phyloP scores from a whole-genome alignment of 169 alveolate genomes.

The Blepharisma undulans region DNA sequence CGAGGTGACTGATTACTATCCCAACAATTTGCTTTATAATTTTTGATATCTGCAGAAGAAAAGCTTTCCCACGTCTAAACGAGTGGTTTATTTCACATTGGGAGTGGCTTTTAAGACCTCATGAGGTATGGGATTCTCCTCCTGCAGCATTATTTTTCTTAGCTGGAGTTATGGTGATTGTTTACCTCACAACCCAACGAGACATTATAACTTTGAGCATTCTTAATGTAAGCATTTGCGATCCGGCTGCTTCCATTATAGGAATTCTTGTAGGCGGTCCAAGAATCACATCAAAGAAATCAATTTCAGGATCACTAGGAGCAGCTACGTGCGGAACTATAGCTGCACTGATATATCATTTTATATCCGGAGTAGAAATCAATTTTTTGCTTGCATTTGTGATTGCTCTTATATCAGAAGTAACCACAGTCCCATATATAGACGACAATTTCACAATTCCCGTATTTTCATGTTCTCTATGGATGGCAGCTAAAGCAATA shows the following conservation, averaged over 20 bases:
- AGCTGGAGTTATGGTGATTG: not conserved
- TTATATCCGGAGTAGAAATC: not conserved
- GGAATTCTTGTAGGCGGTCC: constrained; percentile 1
- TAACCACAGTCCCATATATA: not conserved
- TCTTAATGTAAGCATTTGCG: not conserved
- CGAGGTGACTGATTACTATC: not conserved
- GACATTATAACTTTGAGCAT: not conserved
- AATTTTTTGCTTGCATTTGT: not conserved
- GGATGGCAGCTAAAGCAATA: not conserved
- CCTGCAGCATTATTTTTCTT: constrained; percentile 19
- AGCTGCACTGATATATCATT: not conserved
- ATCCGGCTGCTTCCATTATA: not conserved
- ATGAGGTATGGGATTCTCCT: not conserved
- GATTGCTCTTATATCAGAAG: not conserved
- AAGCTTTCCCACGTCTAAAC: not conserved
- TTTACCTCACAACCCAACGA: not conserved
- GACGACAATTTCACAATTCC: constrained; percentile 27
- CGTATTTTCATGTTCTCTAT: not conserved
- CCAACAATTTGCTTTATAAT: not conserved
- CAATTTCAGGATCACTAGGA: not conserved
- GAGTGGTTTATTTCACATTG: constrained; percentile 8
- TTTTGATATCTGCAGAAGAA: constrained; percentile 3
- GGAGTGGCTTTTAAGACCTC: constrained; percentile 3
- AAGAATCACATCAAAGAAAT: not conserved
- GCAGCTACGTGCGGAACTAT: not conserved